A percentile compares a stretch with the other conserved stretches of the same genome.
Evolutionary conservation across 208 protist species (phyloP).

Genomic region (Novymonas esmeraldas): DNA sequence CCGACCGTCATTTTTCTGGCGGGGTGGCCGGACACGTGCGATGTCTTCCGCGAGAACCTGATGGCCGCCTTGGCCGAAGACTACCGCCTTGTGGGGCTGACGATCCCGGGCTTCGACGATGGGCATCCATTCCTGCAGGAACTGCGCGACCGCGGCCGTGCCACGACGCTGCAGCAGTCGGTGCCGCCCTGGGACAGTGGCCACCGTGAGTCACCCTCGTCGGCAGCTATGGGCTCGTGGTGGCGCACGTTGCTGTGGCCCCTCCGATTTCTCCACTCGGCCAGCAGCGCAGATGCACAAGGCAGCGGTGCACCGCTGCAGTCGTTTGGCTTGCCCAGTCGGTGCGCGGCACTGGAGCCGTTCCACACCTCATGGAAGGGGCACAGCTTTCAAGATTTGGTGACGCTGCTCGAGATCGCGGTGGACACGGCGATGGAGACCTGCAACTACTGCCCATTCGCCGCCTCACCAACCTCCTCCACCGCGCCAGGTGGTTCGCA

Average conservation of each 20-base stretch:
- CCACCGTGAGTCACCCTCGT: neutral
- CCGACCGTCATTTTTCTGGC: conserved; percentile 74
- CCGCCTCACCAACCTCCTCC: conserved; percentile 14
- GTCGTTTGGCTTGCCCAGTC: conserved; percentile 3
- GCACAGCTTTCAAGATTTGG: conserved; percentile 68
- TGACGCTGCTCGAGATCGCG: conserved; percentile 73
- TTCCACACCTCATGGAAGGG: conserved; percentile 38
- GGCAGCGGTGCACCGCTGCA: conserved; percentile 2
- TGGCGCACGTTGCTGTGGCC: neutral
- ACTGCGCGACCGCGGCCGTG: conserved; percentile 6
- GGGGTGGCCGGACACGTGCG: conserved; percentile 76
- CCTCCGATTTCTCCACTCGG: neutral
- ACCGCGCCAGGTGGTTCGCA: neutral
- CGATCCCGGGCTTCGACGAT: conserved; percentile 64
- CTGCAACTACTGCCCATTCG: conserved; percentile 52
- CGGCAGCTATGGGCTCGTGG: neutral
- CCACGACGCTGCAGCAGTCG: neutral
- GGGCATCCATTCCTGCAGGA: conserved; percentile 47
- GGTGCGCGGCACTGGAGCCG: conserved; percentile 11
- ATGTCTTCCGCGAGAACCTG: conserved; percentile 77
- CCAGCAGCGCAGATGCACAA: neutral
- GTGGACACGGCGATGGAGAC: conserved; percentile 72
- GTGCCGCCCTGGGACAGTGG: neutral
- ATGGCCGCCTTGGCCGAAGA: conserved; percentile 48
- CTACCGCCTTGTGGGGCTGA: conserved; percentile 74